A percentile compares a stretch with the other conserved stretches of the same genome.
Evolutionary conservation across 2,329 filamentous ascomycete species (phyloP).

Genomic region (Venturia nashicola): DNA sequence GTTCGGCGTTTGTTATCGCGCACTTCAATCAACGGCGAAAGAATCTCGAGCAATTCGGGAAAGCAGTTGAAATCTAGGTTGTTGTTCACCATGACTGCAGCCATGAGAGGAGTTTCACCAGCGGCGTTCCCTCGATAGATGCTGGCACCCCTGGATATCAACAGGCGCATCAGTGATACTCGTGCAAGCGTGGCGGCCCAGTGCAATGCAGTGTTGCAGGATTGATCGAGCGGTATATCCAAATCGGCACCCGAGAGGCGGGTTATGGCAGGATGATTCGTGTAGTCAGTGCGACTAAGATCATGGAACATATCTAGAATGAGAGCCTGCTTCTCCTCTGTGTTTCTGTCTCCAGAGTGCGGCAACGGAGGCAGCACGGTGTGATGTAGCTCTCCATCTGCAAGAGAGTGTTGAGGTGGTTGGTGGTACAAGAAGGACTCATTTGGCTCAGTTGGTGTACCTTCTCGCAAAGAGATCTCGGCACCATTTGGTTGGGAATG

Average conservation of each 20-base stretch:
- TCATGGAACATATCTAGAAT: conserved; percentile 78
- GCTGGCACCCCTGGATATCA: conserved; percentile 75
- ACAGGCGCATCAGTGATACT: conserved; percentile 64
- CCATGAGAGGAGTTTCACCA: conserved; percentile 86
- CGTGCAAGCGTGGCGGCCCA: conserved; percentile 93
- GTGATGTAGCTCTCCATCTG: conserved; percentile 37
- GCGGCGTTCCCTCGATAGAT: conserved; percentile 79
- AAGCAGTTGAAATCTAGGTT: conserved; percentile 87
- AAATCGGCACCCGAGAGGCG: conserved; percentile 68
- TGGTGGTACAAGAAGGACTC: conserved; percentile 61
- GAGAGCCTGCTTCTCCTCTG: conserved; percentile 68
- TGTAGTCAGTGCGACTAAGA: conserved; percentile 52
- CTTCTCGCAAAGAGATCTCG: conserved; percentile 45
- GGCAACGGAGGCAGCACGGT: conserved; percentile 54
- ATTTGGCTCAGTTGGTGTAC: conserved; percentile 66
- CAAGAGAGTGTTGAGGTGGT: conserved; percentile 27
- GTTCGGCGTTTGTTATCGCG: conserved; percentile 82
- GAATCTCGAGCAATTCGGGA: conserved; percentile 75
- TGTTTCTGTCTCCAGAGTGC: conserved; percentile 45
- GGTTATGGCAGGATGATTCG: conserved; percentile 64
- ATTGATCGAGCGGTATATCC: conserved; percentile 83
- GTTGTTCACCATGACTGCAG: conserved; percentile 85
- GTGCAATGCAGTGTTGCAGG: conserved; percentile 80
- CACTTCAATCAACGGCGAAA: conserved; percentile 82
- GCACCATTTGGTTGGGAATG: conserved; percentile 30